Base-by-base conservation (phyloP, 306 rosid species). In the Lithocarpus polystachyus region DNA sequence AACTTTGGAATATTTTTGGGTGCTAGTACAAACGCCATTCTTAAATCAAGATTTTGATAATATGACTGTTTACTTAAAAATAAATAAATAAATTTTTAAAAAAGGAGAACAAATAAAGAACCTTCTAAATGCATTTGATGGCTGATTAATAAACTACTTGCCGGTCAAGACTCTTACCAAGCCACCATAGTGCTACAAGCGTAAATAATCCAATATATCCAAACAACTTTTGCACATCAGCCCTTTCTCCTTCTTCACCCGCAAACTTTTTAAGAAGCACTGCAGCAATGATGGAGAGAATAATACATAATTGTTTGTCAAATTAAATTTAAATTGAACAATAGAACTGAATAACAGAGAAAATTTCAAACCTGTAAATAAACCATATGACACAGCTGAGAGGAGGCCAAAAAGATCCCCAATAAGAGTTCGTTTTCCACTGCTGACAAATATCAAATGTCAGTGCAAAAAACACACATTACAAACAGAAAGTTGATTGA, bases 151-250 rank as follows among this genome's bases (percentile, higher is more conserved):
- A 75, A 74, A 83, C 76, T 55, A 59, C 56, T 62, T 20, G 71
- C 17, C 6, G 45, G 23, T 7, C 18, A 48, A 73, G 48, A 80
- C 29, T 81, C 92, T 88, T 90, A 93, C 99, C 87, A 57, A 93
- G 90, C 99, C 99, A 96, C 99, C 99, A 96, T 60, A 96, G 84
- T 28, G 94, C 82, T 26, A 90, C 88, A 19, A 96, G 93, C 5
- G 98, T 87, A 81, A 93, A 96, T 82, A 96, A 82, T 75, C 99
- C 99, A 78, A 96, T 89, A 87, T 96, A 96, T 82, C 99, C 99
- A 78, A 96, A 96, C 89, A 96, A 86, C 87, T 96, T 96, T 86
- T 96, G 98, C 78, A 93, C 94, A 54, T 96, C 98, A 62, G 88
- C 91, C 45, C 89, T 85, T 81, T 87, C 99, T 61, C 99, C 99